Conservation (phyloP, 1,139 yeast species). For the Pichia sp. region DNA sequence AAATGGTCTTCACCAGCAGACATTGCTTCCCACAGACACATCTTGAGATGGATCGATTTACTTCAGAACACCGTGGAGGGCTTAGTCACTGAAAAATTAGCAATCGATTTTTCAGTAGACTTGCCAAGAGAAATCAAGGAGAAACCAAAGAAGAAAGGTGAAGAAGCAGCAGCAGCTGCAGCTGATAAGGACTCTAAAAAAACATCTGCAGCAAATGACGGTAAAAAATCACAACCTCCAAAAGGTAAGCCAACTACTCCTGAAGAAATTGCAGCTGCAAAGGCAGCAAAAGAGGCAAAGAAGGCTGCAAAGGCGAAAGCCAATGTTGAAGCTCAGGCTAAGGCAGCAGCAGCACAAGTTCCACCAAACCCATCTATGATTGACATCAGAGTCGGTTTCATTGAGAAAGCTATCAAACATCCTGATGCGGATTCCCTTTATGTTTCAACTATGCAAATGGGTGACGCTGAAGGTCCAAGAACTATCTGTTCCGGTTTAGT, state of each 20-base stretch:
- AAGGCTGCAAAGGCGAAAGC: conserved; percentile 68
- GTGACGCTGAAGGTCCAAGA: conserved; percentile 95
- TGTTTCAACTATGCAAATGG: conserved; percentile 93
- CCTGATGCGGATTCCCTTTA: conserved; percentile 97
- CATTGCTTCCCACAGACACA: conserved; percentile 59
- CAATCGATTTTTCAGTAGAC: conserved; percentile 50
- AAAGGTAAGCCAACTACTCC: conserved; percentile 19
- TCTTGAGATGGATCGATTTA: conserved; percentile 86
- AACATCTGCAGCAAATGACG: conserved; percentile 23
- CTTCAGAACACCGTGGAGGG: conserved; percentile 59
- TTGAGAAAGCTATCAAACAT: conserved; percentile 92
- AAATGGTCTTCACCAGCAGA: conserved; percentile 48
- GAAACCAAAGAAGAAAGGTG: conserved; percentile 33
- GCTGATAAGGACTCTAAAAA: conserved; percentile 28
- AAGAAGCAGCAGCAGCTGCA: conserved; percentile 20
- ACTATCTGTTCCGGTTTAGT: conserved; percentile 96
- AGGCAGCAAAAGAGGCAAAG: conserved; percentile 41
- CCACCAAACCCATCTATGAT: conserved; percentile 71
- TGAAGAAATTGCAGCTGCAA: conserved; percentile 23
- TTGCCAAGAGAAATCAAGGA: conserved; percentile 65
- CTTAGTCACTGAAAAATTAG: conserved; percentile 47
- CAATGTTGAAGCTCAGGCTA: conserved; percentile 31
- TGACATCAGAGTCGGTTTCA: conserved; percentile 93
- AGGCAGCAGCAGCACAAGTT: conserved; percentile 28
- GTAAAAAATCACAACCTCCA: conserved; percentile 22